phyloP scores from a whole-genome alignment of 768 basidiomycete species.

The Lentinula boryana region DNA sequence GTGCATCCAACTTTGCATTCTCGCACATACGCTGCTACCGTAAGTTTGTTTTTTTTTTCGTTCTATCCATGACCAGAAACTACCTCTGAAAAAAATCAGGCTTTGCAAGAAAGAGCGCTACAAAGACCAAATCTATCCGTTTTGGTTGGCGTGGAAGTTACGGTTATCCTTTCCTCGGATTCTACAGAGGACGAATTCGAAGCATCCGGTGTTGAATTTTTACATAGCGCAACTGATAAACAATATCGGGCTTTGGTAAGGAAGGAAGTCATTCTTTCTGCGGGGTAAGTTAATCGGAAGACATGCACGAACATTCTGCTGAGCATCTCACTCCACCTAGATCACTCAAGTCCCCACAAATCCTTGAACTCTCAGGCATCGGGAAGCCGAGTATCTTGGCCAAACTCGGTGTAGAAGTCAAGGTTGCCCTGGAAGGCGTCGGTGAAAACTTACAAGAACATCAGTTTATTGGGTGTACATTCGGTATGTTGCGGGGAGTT shows the following conservation, averaged over 20 bases:
- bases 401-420: conserved; percentile 29
- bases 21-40: conserved; percentile 24
- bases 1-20: conserved; percentile 19
- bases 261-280: conserved; percentile 46
- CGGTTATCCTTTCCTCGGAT: background rate
- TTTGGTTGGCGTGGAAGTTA: conserved; percentile 6
- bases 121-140: conserved; percentile 19
- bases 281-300: conserved; percentile 22
- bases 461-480: conserved; percentile 10
- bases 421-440: conserved; percentile 31
- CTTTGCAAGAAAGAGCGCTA: background rate
- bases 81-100: conserved; percentile 1
- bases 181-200: conserved; percentile 14
- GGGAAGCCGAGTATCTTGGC: conserved; percentile 35
- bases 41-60: conserved; percentile 9
- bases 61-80: background rate
- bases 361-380: conserved; percentile 56
- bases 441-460: conserved; percentile 56
- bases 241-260: conserved; percentile 29
- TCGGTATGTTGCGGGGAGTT: background rate
- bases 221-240: conserved; percentile 14
- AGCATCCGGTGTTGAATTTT: conserved; percentile 45
- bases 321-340: conserved; percentile 10
- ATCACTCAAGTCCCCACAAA: conserved; percentile 40
- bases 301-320: background rate